Base-by-base conservation (phyloP, 2,329 filamentous ascomycete genomes). In the Diplocarpon mali region DNA sequence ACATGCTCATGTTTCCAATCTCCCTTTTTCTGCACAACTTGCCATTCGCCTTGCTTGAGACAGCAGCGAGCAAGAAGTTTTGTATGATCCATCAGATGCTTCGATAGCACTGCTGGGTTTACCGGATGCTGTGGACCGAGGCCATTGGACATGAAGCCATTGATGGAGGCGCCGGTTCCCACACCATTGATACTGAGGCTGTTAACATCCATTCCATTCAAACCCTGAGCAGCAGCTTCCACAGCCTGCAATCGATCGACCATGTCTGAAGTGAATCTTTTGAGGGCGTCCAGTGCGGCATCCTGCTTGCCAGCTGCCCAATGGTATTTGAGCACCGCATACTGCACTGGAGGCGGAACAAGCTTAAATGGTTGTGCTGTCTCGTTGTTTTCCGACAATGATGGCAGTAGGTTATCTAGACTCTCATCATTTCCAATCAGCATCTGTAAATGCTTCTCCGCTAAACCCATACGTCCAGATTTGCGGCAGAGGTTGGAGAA, bases 401-500 rank as follows among this genome's bases (percentile, higher is more conserved):
- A 75, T 5, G 78, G 76, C 11, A 82, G 76, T 45, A 78, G 68
- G 2, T 66, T 65, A 48, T 83, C 75, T 15, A 83, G 69, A 29
- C 74, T 70, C 15, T 75, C 71, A 12, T 87, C 78, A 38, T 73
- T 78, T 24, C 82, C 84, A 45, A 95, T 83, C n/a, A 98, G 71
- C 49, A 87, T 86, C 62, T 92, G 89, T 42, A 99, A 69, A 10
- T 89, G 93, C 67, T 95, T 93, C 67, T 98, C 92, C 1, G 92
- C 92, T 39, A 99, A 75, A 9, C 92, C 90, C 73, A 90, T 89
- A 27, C 92, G 83, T 46, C 87, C 85, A 36, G 90, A 95, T 65
- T 98, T 99, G 58, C 93, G 85, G 65, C 93, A 99, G 5, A 98
- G 77, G 58, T 96, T 98, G 58, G 92, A 86, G 62, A 95, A 98